A percentile compares a stretch with the other conserved stretches of the same genome.
Evolutionary conservation across 306 rosid genomes (phyloP).

Genomic region (Sphenostylis stenocarpa): DNA sequence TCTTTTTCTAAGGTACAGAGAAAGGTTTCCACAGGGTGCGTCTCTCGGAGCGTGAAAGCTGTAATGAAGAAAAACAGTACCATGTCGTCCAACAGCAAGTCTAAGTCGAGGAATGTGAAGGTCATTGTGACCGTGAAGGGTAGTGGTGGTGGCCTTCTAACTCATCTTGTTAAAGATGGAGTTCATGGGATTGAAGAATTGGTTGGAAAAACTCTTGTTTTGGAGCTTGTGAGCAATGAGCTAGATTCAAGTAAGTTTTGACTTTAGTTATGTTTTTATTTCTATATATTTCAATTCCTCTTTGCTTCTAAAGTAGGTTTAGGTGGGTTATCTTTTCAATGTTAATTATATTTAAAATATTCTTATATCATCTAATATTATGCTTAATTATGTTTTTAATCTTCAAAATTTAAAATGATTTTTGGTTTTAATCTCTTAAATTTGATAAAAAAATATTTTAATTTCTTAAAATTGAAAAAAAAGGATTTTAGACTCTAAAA

Average conservation of each 20-base stretch:
- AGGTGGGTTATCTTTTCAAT: too few species aligned
- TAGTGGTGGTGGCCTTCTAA: background rate
- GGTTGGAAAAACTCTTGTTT: conserved; percentile 5
- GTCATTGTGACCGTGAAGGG: background rate
- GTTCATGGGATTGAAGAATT: background rate
- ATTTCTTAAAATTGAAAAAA: too few species aligned
- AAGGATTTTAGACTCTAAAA: too few species aligned
- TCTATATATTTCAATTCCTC: too few species aligned
- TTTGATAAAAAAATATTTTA: too few species aligned
- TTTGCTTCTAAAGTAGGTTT: too few species aligned
- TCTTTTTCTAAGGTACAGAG: background rate
- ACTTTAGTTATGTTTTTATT: background rate
- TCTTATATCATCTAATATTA: too few species aligned
- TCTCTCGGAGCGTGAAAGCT: background rate
- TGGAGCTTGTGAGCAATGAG: conserved; percentile 31
- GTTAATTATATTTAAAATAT: too few species aligned
- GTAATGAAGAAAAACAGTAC: background rate
- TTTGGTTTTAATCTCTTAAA: too few species aligned
- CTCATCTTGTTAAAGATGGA: background rate
- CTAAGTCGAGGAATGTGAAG: background rate
- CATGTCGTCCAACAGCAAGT: background rate
- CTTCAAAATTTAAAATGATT: too few species aligned
- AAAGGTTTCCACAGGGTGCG: background rate
- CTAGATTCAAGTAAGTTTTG: conserved; percentile 29
- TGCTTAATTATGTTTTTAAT: too few species aligned